Conservation (phyloP, 2,329 filamentous ascomycete species). For the Plenodomus tracheiphilus region DNA sequence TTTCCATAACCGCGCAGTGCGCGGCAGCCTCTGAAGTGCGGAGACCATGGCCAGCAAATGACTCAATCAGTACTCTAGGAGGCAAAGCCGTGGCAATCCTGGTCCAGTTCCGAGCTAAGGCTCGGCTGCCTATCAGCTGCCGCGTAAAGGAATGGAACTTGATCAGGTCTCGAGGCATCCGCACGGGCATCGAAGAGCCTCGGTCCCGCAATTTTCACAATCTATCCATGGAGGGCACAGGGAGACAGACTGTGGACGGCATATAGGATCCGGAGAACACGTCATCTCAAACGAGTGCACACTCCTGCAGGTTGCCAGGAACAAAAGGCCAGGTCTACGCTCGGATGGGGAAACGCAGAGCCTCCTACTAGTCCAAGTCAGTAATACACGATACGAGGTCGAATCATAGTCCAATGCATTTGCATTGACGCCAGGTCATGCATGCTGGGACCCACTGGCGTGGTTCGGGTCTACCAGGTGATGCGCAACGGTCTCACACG, state of each 20-base stretch:
- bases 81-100: conserved; percentile 16
- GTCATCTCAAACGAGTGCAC: conserved; percentile 1
- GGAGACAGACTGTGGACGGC: not conserved
- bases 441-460: conserved; percentile 21
- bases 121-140: conserved; percentile 20
- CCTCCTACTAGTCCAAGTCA: conserved; percentile 28
- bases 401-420: conserved; percentile 22
- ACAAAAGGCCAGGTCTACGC: conserved; percentile 26
- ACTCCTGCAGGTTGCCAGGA: conserved; percentile 26
- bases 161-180: conserved; percentile 13
- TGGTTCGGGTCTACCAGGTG: conserved; percentile 39
- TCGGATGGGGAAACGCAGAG: conserved; percentile 42
- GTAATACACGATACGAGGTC: conserved; percentile 16
- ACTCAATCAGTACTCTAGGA: conserved; percentile 5
- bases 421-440: conserved; percentile 27
- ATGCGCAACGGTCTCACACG: conserved; percentile 28
- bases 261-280: not conserved
- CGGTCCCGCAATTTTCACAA: conserved; percentile 9
- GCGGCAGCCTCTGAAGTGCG: conserved; percentile 24
- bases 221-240: not conserved
- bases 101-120: conserved; percentile 18
- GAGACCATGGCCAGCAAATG: conserved; percentile 3
- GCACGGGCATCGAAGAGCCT: conserved; percentile 10
- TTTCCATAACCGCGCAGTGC: conserved; percentile 33
- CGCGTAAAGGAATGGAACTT: conserved; percentile 22